Conservation (phyloP, 164 flowering plant genomes). For the Platanus orientalis region DNA sequence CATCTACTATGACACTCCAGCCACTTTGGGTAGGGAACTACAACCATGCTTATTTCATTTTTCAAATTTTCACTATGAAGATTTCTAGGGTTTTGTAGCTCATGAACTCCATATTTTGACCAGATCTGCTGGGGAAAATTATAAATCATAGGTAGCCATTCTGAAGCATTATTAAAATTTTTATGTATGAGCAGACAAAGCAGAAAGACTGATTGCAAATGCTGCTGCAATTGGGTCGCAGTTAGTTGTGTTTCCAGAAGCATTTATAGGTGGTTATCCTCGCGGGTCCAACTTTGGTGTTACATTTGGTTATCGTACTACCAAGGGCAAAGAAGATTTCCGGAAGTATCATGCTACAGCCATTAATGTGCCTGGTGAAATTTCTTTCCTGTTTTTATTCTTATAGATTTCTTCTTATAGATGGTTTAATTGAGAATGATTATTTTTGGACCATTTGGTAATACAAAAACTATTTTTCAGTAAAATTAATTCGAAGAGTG, state of each 20-base stretch:
- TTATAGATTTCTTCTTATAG: not conserved
- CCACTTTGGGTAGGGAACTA: constrained; percentile 53
- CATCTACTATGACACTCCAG: constrained; percentile 82
- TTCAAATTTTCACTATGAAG: no score
- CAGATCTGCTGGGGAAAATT: no score
- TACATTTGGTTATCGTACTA: constrained; percentile 52
- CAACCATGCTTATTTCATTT: no score
- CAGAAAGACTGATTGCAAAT: constrained; percentile 66
- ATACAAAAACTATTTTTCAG: no score
- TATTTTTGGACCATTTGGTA: no score
- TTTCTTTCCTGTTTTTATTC: not conserved
- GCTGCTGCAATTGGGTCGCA: constrained; percentile 62
- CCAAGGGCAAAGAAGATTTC: constrained; percentile 62
- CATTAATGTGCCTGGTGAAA: constrained; percentile 67
- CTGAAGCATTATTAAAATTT: not conserved
- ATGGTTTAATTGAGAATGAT: no score
- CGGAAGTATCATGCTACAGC: constrained; percentile 71
- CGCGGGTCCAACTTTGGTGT: constrained; percentile 68
- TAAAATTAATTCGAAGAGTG: no score
- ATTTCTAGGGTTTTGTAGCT: no score
- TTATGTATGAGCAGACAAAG: constrained; percentile 44
- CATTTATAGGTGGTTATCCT: constrained; percentile 75
- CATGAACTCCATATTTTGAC: no score
- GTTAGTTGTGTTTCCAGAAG: constrained; percentile 74
- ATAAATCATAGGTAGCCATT: no score